These are phyloP conservation scores for Diplodia sapinea DNA, from an alignment of 2,329 filamentous ascomycete genomes.

Conservation along the genomic window DNA sequence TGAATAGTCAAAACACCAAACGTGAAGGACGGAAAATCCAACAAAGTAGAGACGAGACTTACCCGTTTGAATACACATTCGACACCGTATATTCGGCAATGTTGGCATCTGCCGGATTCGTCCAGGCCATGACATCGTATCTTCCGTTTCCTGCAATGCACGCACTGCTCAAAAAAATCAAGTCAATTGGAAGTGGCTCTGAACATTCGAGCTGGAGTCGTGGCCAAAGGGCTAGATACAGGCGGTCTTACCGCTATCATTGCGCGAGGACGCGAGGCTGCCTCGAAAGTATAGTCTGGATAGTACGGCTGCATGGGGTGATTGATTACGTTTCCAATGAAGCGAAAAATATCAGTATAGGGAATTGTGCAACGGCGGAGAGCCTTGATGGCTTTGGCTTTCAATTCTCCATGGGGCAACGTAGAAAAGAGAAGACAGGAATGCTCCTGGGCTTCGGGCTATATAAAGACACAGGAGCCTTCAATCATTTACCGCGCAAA, in stretches of 20 bases:
- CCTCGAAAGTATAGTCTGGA: neutral
- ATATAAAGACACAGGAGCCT: neutral
- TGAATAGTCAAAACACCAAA: neutral
- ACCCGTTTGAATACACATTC: constrained; percentile 20
- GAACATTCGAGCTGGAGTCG: neutral
- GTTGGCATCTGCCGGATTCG: neutral
- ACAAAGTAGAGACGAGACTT: neutral
- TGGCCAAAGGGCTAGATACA: neutral
- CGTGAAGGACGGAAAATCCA: neutral
- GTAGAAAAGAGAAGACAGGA: neutral
- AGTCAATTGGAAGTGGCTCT: neutral
- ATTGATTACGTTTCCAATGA: neutral
- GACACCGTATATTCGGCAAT: neutral
- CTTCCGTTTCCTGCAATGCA: constrained; percentile 19
- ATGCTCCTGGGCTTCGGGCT: neutral
- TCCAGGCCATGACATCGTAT: constrained; percentile 8
- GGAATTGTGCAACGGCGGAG: neutral
- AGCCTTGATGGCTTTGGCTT: neutral
- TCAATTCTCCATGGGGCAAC: neutral
- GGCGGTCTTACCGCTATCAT: constrained; percentile 1
- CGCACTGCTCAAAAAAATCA: neutral
- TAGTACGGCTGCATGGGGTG: neutral
- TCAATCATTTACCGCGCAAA: neutral
- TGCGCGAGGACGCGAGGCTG: neutral
- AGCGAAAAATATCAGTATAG: neutral